phyloP scores from a whole-genome alignment of 2,329 filamentous ascomycete genomes.

The Teratosphaeria pseudoeucalypti region DNA sequence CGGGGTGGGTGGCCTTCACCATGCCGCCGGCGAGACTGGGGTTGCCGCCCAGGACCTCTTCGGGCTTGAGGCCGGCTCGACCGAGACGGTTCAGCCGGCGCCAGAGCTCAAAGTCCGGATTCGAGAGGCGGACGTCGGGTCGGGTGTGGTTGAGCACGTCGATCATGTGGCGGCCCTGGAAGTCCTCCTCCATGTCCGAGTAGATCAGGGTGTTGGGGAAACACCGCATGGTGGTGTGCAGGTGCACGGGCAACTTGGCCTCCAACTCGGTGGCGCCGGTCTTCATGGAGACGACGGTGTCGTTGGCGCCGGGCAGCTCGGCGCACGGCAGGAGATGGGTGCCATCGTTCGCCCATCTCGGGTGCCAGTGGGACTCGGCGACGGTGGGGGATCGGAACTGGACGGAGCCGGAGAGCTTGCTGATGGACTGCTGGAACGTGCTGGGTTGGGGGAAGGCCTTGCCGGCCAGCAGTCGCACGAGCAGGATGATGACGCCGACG shows the following conservation, averaged over 20 bases:
- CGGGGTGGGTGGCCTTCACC: conserved; percentile 22
- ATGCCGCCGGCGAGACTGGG: conserved; percentile 8
- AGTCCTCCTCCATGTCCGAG: conserved; percentile 46
- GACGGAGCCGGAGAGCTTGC: neutral
- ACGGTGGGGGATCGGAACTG: neutral
- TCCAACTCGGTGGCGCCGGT: conserved; percentile 49
- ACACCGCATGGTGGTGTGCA: conserved; percentile 45
- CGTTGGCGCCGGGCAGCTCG: conserved; percentile 27
- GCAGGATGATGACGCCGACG: neutral
- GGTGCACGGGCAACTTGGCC: conserved; percentile 46
- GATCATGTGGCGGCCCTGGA: conserved; percentile 32
- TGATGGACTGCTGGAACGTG: neutral
- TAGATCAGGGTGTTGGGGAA: conserved; percentile 47
- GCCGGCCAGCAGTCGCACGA: neutral
- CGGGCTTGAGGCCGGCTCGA: conserved; percentile 20
- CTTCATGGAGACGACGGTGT: conserved; percentile 47
- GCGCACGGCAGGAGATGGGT: conserved; percentile 2
- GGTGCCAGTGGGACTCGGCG: neutral
- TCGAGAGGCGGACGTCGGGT: conserved; percentile 18
- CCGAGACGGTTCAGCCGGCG: conserved; percentile 23
- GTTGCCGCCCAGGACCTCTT: conserved; percentile 15
- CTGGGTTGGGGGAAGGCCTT: neutral
- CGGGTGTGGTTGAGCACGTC: conserved; percentile 28
- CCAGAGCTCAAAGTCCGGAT: conserved; percentile 29
- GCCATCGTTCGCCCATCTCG: neutral